Conservation (phyloP, 768 basidiomycete species). For the Rossbeevera mucosa region DNA sequence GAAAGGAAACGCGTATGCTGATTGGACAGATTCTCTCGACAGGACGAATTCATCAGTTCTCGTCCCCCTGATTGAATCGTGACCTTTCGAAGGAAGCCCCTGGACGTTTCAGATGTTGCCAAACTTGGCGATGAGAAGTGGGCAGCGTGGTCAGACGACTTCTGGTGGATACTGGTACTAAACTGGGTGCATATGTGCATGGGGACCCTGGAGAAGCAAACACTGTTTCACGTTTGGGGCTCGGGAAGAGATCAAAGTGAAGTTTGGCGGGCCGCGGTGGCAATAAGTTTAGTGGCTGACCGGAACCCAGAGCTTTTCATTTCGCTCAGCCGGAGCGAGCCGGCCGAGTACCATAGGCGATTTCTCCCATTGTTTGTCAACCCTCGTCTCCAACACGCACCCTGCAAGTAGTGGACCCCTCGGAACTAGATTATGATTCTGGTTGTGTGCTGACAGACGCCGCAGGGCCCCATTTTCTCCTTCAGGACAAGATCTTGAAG, state of each 20-base stretch:
- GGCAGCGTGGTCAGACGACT: background rate
- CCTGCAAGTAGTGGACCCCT: background rate
- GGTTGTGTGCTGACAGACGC: background rate
- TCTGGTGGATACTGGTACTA: background rate
- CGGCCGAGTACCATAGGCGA: background rate
- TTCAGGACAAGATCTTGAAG: background rate
- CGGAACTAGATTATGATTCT: slow-evolving; percentile 3
- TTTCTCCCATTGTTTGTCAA: background rate
- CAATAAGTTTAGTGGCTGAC: slow-evolving; percentile 2
- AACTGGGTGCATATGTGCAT: background rate
- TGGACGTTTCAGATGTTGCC: background rate
- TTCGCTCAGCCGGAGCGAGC: background rate
- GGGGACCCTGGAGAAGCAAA: background rate
- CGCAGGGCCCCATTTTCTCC: background rate
- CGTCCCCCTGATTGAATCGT: background rate
- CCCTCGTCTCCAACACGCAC: slow-evolving; percentile 3
- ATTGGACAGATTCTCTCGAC: background rate
- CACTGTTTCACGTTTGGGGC: background rate
- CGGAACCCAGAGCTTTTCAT: background rate
- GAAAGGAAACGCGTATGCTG: background rate
- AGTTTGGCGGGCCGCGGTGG: slow-evolving; percentile 3
- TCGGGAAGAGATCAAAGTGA: background rate
- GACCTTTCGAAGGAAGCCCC: background rate
- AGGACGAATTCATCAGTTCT: background rate
- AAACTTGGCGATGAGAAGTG: background rate